phyloP scores from a whole-genome alignment of 352 stramenopile species.

The Pythium sp. region DNA sequence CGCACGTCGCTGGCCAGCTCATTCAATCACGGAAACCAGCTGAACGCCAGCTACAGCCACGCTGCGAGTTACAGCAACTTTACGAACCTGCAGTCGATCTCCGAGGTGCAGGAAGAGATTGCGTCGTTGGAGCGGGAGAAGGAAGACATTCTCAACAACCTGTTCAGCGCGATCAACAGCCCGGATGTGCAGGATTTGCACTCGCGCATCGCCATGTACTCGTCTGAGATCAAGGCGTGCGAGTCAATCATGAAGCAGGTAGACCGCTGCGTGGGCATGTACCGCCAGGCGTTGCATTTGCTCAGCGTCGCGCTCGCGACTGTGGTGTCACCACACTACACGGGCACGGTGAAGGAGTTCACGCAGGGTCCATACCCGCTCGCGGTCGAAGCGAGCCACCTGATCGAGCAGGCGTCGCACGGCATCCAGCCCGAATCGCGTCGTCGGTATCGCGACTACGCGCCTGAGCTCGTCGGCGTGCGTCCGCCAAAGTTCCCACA shows the following conservation, averaged over 20 bases:
- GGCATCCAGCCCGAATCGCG: slow-evolving; percentile 75
- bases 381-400: slow-evolving; percentile 68
- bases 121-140: slow-evolving; percentile 64
- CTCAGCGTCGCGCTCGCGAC: slow-evolving; percentile 68
- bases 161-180: slow-evolving; percentile 56
- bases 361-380: slow-evolving; percentile 67
- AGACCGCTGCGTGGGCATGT: slow-evolving; percentile 62
- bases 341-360: slow-evolving; percentile 73
- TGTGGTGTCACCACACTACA: slow-evolving; percentile 71
- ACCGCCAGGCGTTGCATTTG: slow-evolving; percentile 71
- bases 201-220: slow-evolving; percentile 64
- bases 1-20: slow-evolving; percentile 42
- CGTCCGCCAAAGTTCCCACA: slow-evolving; percentile 48
- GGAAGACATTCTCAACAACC: slow-evolving; percentile 63
- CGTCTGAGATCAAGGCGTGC: slow-evolving; percentile 76
- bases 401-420: slow-evolving; percentile 68
- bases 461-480: slow-evolving; percentile 43
- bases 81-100: slow-evolving; percentile 22
- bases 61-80: slow-evolving; percentile 19
- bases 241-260: slow-evolving; percentile 76
- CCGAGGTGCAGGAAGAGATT: slow-evolving; percentile 60
- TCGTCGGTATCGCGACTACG: slow-evolving; percentile 68
- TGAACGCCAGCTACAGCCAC: slow-evolving; percentile 21
- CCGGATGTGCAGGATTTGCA: slow-evolving; percentile 71
- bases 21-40: slow-evolving; percentile 2